phyloP scores from a whole-genome alignment of 2,329 filamentous ascomycete genomes.

The Pseudocercospora cruenta region DNA sequence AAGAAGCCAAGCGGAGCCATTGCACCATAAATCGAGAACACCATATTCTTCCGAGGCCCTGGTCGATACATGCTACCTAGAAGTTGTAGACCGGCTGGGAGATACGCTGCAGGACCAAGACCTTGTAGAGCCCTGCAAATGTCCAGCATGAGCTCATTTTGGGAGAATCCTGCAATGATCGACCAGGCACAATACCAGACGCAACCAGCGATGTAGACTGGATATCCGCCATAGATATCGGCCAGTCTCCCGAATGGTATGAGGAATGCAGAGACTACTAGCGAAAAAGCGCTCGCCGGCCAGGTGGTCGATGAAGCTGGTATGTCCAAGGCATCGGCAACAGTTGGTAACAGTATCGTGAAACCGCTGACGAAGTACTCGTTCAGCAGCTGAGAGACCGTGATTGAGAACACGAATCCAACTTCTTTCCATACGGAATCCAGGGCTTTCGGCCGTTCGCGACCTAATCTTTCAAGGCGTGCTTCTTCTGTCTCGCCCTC shows the following conservation, averaged over 20 bases:
- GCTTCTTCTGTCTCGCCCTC: conserved; percentile 29
- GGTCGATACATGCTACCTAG: conserved; percentile 42
- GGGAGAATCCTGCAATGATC: conserved; percentile 39
- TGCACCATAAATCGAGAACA: conserved; percentile 52
- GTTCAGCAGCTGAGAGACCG: conserved; percentile 40
- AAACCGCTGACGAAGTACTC: conserved; percentile 82
- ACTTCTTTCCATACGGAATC: conserved; percentile 58
- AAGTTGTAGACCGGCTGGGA: conserved; percentile 39
- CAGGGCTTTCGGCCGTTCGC: conserved; percentile 64
- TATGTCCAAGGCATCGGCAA: conserved; percentile 66
- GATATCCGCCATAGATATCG: conserved; percentile 66
- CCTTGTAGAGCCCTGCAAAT: conserved; percentile 43
- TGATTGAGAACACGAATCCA: conserved; percentile 61
- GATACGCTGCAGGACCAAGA: conserved; percentile 42
- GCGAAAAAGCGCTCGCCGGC: conserved; percentile 57
- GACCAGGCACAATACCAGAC: conserved; percentile 46
- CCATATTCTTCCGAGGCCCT: conserved; percentile 42
- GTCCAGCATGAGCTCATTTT: conserved; percentile 41
- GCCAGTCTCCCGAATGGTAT: conserved; percentile 50
- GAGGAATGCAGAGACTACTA: conserved; percentile 53
- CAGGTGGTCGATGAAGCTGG: conserved; percentile 64
- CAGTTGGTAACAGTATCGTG: conserved; percentile 66
- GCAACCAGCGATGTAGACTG: conserved; percentile 63
- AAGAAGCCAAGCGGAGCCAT: conserved; percentile 62
- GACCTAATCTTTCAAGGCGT: conserved; percentile 63